Conservation (phyloP, 139 green algal genomes). For the Raphidocelis subcapitata region DNA sequence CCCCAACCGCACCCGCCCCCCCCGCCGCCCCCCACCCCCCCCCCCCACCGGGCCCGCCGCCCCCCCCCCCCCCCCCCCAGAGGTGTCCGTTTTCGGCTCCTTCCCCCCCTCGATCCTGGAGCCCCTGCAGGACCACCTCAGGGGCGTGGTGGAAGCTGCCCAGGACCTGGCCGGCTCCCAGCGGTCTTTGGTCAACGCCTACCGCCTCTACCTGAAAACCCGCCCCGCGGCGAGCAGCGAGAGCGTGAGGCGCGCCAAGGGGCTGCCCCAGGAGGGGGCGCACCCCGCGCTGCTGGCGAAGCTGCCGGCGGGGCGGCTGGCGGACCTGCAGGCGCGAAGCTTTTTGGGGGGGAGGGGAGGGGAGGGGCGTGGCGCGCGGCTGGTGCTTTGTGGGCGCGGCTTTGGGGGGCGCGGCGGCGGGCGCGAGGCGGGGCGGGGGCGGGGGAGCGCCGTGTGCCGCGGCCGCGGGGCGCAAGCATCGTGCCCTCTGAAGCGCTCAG, state of each 20-base stretch:
- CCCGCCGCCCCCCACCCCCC: neutral
- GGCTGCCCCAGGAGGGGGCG: conserved; percentile 58
- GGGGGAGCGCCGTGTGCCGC: neutral
- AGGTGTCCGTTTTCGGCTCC: conserved; percentile 40
- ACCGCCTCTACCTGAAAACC: conserved; percentile 87
- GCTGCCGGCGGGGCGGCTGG: conserved; percentile 38
- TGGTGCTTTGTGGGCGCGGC: too few species aligned
- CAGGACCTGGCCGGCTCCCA: conserved; percentile 50
- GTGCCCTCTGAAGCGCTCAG: too few species aligned
- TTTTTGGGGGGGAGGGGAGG: neutral
- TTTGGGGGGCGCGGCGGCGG: neutral
- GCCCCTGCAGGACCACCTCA: conserved; percentile 60
- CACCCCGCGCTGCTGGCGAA: conserved; percentile 78
- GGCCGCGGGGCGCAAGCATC: neutral
- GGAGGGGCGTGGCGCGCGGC: too few species aligned
- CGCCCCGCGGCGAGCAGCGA: conserved; percentile 73
- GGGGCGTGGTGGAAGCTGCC: conserved; percentile 35
- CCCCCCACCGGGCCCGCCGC: conserved; percentile 8
- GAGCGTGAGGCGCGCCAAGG: conserved; percentile 63
- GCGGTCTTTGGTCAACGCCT: conserved; percentile 71
- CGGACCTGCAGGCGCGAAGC: conserved; percentile 31
- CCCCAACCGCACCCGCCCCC: neutral
- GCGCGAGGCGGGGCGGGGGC: neutral
- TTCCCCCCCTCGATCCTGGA: conserved; percentile 72
- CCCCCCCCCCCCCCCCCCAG: conserved; percentile 24